Evolutionary conservation across 2,329 filamentous ascomycete species (phyloP).

Genomic region (Phialophora chinensis): DNA sequence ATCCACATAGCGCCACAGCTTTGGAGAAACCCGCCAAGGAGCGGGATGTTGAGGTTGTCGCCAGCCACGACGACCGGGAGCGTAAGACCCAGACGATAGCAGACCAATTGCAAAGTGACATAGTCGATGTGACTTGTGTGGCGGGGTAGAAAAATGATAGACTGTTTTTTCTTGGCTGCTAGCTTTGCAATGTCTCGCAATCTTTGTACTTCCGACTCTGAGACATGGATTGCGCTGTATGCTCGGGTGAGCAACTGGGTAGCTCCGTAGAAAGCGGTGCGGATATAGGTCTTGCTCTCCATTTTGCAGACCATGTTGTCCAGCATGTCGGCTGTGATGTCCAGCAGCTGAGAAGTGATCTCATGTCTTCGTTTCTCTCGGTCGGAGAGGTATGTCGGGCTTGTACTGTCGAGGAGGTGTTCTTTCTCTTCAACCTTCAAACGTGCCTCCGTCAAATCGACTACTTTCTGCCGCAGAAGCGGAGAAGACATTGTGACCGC

Average conservation of each 20-base stretch:
- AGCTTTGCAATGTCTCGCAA: slow-evolving; percentile 80
- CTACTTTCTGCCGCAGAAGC: slow-evolving; percentile 75
- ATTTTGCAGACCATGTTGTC: slow-evolving; percentile 99
- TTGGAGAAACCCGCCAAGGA: slow-evolving; percentile 88
- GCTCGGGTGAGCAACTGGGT: slow-evolving; percentile 90
- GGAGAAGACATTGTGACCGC: slow-evolving; percentile 74
- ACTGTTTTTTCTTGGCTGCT: slow-evolving; percentile 86
- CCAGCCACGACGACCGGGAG: slow-evolving; percentile 92
- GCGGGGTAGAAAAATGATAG: slow-evolving; percentile 92
- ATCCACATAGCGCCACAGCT: slow-evolving; percentile 76
- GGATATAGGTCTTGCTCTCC: slow-evolving; percentile 90
- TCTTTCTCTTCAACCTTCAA: slow-evolving; percentile 78
- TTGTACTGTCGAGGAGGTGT: slow-evolving; percentile 35
- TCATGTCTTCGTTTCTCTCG: slow-evolving; percentile 62
- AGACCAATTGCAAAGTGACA: slow-evolving; percentile 91
- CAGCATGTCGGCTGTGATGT: slow-evolving; percentile 84
- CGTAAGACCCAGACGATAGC: slow-evolving; percentile 87
- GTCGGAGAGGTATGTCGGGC: slow-evolving; percentile 35
- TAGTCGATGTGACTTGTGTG: slow-evolving; percentile 97
- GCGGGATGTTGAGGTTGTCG: slow-evolving; percentile 93
- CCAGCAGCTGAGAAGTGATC: slow-evolving; percentile 74
- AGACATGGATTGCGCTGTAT: slow-evolving; percentile 96
- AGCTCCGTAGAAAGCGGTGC: slow-evolving; percentile 85
- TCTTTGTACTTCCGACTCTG: slow-evolving; percentile 87
- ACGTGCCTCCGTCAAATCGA: slow-evolving; percentile 75